Conservation (phyloP, 2,329 filamentous ascomycete genomes). For the Fusarium heterosporum region DNA sequence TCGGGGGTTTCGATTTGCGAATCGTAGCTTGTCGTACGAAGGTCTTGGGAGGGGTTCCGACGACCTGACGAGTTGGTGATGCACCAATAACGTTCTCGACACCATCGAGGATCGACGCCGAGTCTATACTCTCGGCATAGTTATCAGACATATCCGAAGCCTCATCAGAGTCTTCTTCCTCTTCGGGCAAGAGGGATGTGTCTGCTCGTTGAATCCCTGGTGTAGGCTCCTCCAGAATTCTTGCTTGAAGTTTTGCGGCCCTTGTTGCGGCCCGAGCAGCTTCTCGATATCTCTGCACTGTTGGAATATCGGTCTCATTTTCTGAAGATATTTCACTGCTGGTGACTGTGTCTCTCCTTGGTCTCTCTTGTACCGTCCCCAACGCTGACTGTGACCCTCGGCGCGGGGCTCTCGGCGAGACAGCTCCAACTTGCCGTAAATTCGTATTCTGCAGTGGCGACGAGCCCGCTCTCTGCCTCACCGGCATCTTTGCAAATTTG, state of each 20-base stretch:
- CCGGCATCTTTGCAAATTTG: conserved; percentile 95
- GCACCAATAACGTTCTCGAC: conserved; percentile 69
- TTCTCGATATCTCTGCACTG: conserved; percentile 72
- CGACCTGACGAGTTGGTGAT: conserved; percentile 67
- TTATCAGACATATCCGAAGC: conserved; percentile 72
- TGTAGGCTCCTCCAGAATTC: conserved; percentile 54
- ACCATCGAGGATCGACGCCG: conserved; percentile 75
- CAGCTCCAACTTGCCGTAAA: conserved; percentile 63
- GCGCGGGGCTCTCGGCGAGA: conserved; percentile 63
- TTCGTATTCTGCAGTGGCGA: conserved; percentile 82
- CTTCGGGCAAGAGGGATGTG: conserved; percentile 66
- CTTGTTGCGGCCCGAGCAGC: conserved; percentile 67
- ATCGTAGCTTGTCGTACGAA: conserved; percentile 73
- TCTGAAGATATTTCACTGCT: conserved; percentile 87
- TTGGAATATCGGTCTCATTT: conserved; percentile 78
- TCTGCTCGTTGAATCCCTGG: conserved; percentile 58
- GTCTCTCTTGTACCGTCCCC: conserved; percentile 76
- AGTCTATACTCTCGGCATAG: conserved; percentile 76
- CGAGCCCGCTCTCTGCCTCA: conserved; percentile 85
- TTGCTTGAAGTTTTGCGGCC: conserved; percentile 53
- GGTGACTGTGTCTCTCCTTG: conserved; percentile 80
- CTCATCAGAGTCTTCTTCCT: conserved; percentile 71
- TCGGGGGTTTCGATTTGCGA: conserved; percentile 68
- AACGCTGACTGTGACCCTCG: conserved; percentile 78
- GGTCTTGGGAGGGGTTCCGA: conserved; percentile 72